Conservation (phyloP, 73 alveolate genomes). For the Paramecium pentaurelia region DNA sequence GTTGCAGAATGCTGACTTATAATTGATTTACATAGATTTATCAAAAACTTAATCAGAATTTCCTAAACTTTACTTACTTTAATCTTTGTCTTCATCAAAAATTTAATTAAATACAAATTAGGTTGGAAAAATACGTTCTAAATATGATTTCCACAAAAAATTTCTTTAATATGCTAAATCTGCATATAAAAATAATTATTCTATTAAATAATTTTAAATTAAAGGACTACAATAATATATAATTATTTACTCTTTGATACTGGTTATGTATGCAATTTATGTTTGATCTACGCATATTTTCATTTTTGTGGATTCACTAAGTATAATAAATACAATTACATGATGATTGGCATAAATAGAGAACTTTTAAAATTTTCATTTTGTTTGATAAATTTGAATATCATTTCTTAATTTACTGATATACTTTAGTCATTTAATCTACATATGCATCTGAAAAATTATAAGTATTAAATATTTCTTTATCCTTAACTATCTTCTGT, state of each 20-base stretch:
- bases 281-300: slow-evolving; percentile 4
- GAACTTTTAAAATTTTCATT: not conserved
- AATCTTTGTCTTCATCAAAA: not conserved
- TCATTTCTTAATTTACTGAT: slow-evolving; percentile 43
- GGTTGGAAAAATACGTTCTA: slow-evolving; percentile 34
- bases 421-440: not conserved
- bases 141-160: slow-evolving; percentile 43
- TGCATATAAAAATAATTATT: slow-evolving; percentile 37
- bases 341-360: slow-evolving; percentile 40
- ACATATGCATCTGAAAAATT: slow-evolving; percentile 35
- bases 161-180: slow-evolving; percentile 36
- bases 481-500: slow-evolving; percentile 35
- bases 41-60: slow-evolving; percentile 26
- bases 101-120: slow-evolving; percentile 28
- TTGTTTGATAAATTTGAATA: slow-evolving; percentile 36
- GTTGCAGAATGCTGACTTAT: slow-evolving; percentile 40
- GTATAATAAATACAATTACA: not conserved
- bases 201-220: slow-evolving; percentile 11
- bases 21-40: not conserved
- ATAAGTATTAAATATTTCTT: not conserved
- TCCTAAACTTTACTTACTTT: not conserved
- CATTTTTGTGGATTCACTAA: slow-evolving; percentile 33
- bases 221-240: not conserved
- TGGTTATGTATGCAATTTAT: not conserved
- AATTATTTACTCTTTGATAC: slow-evolving; percentile 10